Percentiles rank a stretch among this genome's conserved stretches.
These are phyloP conservation scores for Trichoderma atrobrunneum DNA, from an alignment of 2,329 filamentous ascomycete species.

Conservation along the genomic window DNA sequence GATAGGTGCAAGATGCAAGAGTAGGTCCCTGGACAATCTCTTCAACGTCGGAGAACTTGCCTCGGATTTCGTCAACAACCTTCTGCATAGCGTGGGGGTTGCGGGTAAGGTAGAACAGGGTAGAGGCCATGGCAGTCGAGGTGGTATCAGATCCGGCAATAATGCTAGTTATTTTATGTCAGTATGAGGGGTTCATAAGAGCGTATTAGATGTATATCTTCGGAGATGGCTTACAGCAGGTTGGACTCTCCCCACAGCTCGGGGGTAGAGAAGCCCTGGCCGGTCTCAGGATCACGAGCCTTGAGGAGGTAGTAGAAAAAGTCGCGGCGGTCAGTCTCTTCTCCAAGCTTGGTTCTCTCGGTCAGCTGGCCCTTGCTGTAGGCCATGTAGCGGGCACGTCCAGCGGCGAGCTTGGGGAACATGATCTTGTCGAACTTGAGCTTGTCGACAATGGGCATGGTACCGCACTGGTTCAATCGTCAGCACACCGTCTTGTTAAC, in stretches of 20 bases:
- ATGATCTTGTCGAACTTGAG: constrained; percentile 66
- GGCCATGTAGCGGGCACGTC: constrained; percentile 66
- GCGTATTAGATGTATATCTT: neutral
- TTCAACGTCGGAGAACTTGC: constrained; percentile 49
- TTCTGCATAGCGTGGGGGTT: constrained; percentile 46
- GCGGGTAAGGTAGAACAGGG: constrained; percentile 61
- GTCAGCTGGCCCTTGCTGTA: constrained; percentile 67
- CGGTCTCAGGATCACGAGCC: constrained; percentile 68
- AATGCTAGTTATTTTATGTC: constrained; percentile 43
- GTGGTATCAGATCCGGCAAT: constrained; percentile 72
- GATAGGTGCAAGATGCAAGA: constrained; percentile 54
- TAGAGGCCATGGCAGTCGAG: constrained; percentile 63
- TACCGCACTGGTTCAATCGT: constrained; percentile 54
- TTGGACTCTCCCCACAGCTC: constrained; percentile 72
- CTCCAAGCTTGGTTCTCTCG: constrained; percentile 64
- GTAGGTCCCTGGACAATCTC: constrained; percentile 53
- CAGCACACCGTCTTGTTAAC: neutral
- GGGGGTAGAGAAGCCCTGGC: constrained; percentile 60
- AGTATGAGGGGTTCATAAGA: neutral
- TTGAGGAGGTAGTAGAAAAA: constrained; percentile 75
- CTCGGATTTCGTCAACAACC: constrained; percentile 51
- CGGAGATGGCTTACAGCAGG: constrained; percentile 48
- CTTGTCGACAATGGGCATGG: constrained; percentile 66
- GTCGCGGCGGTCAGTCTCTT: constrained; percentile 65
- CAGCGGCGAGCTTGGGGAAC: constrained; percentile 64